These are phyloP conservation scores for Trametes cubensis DNA, from an alignment of 768 basidiomycete species.

Conservation along the genomic window DNA sequence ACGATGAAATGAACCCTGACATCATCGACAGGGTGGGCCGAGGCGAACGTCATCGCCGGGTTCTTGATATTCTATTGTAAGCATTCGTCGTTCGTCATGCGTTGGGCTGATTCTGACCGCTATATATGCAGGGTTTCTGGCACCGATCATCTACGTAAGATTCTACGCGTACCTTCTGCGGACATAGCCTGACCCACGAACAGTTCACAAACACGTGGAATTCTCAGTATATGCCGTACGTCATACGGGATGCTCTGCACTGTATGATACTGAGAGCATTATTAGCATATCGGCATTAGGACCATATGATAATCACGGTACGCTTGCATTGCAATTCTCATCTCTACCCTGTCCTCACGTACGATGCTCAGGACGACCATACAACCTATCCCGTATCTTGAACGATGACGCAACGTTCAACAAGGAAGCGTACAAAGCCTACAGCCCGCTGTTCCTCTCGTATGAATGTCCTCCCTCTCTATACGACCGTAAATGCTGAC, in stretches of 20 bases:
- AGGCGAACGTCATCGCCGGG: slow-evolving; percentile 62
- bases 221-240: slow-evolving; percentile 60
- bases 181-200: slow-evolving; percentile 16
- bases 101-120: no score
- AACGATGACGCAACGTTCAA: slow-evolving; percentile 41
- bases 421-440: slow-evolving; percentile 41
- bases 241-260: slow-evolving; percentile 1
- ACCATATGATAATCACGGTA: slow-evolving; percentile 43
- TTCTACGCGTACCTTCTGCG: slow-evolving; percentile 50
- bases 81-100: slow-evolving; percentile 10
- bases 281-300: slow-evolving; percentile 25
- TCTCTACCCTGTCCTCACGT: neutral
- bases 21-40: slow-evolving; percentile 58
- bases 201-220: slow-evolving; percentile 52
- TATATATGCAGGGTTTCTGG: slow-evolving; percentile 39
- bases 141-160: slow-evolving; percentile 48
- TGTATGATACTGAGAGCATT: no score
- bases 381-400: slow-evolving; percentile 45
- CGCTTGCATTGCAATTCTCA: neutral
- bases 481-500: slow-evolving; percentile 24
- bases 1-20: neutral
- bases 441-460: slow-evolving; percentile 49
- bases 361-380: slow-evolving; percentile 27
- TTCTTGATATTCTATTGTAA: slow-evolving; percentile 48
- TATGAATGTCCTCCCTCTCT: slow-evolving; percentile 20